Evolutionary conservation across 139 green algal genomes (phyloP).

Genomic region (Micractinium sp.): DNA sequence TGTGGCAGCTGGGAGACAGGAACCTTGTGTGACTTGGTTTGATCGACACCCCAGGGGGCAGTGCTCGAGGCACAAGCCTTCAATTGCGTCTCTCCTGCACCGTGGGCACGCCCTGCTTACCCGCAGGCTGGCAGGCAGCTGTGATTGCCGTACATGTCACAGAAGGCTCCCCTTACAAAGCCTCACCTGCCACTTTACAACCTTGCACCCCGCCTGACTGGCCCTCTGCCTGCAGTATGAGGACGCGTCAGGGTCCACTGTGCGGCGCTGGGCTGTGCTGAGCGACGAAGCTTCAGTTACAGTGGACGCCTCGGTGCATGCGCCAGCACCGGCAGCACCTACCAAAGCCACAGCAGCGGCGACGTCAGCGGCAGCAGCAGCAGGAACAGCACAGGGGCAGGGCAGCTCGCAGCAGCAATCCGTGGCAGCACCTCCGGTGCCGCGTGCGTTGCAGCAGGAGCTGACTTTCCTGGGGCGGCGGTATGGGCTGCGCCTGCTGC

Average conservation of each 20-base stretch:
- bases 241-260: background rate
- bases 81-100: too few relatives aligned
- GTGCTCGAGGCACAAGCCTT: too few relatives aligned
- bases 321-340: background rate
- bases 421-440: background rate
- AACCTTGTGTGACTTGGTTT: too few relatives aligned
- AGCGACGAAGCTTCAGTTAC: constrained; percentile 16
- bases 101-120: too few relatives aligned
- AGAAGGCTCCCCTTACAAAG: too few relatives aligned
- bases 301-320: constrained; percentile 22
- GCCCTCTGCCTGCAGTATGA: background rate
- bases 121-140: too few relatives aligned
- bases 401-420: background rate
- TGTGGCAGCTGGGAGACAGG: too few relatives aligned
- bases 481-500: background rate
- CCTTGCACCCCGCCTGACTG: too few relatives aligned
- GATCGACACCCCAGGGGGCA: too few relatives aligned
- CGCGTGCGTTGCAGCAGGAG: constrained; percentile 17
- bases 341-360: background rate
- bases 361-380: background rate
- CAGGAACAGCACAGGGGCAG: background rate
- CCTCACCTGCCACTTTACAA: too few relatives aligned
- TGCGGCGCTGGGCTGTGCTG: constrained; percentile 27
- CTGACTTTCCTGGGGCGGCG: background rate
- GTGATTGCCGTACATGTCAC: too few relatives aligned